phyloP scores from a whole-genome alignment of 148 eudicot genomes.

The Arctostaphylos glauca region DNA sequence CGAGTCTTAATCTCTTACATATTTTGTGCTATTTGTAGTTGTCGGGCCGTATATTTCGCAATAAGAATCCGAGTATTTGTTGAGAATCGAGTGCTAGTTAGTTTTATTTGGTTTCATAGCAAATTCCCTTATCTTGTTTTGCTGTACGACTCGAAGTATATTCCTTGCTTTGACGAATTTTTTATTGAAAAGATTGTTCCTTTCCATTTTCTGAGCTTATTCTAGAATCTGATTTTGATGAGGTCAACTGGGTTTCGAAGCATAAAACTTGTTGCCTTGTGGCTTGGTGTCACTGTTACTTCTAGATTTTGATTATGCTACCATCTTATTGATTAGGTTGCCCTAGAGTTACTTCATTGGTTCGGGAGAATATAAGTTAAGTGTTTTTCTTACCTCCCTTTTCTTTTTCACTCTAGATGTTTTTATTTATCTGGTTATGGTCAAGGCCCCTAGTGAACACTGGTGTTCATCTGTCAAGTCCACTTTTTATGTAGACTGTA shows the following conservation, averaged over 20 bases:
- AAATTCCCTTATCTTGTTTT: background rate
- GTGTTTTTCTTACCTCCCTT: background rate
- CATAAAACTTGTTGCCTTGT: background rate
- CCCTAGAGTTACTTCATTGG: background rate
- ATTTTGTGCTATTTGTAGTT: background rate
- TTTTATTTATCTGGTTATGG: background rate
- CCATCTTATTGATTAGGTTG: background rate
- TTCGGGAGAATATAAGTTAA: background rate
- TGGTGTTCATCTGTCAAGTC: background rate
- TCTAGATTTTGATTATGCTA: background rate
- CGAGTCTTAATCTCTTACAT: no score
- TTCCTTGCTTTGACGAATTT: slow-evolving; percentile 4
- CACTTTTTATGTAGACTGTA: background rate
- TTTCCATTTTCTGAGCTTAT: background rate
- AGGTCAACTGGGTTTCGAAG: background rate
- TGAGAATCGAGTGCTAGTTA: background rate
- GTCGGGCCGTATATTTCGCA: background rate
- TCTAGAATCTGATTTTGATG: background rate
- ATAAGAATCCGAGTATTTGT: background rate
- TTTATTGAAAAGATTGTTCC: background rate
- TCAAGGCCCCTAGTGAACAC: background rate
- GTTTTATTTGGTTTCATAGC: background rate
- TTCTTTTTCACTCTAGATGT: background rate
- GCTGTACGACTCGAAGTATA: background rate
- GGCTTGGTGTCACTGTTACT: background rate